Conservation (phyloP, 2,329 filamentous ascomycete species). For the Fusarium subglutinans region DNA sequence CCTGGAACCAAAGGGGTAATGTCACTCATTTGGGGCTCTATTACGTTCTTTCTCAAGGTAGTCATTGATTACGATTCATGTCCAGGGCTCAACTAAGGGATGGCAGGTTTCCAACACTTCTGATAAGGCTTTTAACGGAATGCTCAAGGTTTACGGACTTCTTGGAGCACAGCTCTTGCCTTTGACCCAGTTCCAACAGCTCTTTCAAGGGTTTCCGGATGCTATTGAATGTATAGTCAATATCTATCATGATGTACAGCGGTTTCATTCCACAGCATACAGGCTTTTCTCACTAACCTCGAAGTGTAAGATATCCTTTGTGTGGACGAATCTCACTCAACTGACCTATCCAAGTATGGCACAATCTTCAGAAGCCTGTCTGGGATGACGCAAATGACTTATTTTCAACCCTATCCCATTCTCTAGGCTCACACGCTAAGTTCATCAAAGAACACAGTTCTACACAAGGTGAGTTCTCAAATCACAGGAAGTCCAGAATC, state of each 20-base stretch:
- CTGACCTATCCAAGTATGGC: background rate
- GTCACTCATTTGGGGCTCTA: background rate
- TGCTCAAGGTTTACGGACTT: background rate
- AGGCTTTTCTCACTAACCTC: background rate
- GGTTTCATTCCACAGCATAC: background rate
- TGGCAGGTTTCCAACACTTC: background rate
- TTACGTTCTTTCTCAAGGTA: background rate
- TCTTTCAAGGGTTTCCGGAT: background rate
- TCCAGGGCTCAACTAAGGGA: rapidly evolving
- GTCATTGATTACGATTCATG: rapidly evolving
- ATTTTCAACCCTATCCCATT: background rate
- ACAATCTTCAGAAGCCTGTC: slow-evolving; percentile 1
- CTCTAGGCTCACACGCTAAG: background rate
- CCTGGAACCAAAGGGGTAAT: background rate
- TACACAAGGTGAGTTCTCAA: background rate
- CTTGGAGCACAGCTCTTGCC: background rate
- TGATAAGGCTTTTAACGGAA: background rate
- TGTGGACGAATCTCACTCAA: rapidly evolving
- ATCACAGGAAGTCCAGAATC: too few relatives aligned
- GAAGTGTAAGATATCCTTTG: rapidly evolving
- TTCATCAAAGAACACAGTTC: background rate
- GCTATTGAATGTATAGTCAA: background rate
- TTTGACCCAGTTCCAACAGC: background rate
- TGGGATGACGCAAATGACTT: background rate
- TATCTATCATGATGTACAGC: background rate